Base-by-base conservation (phyloP, 352 stramenopile species). In the Phytopythium aichiense region DNA sequence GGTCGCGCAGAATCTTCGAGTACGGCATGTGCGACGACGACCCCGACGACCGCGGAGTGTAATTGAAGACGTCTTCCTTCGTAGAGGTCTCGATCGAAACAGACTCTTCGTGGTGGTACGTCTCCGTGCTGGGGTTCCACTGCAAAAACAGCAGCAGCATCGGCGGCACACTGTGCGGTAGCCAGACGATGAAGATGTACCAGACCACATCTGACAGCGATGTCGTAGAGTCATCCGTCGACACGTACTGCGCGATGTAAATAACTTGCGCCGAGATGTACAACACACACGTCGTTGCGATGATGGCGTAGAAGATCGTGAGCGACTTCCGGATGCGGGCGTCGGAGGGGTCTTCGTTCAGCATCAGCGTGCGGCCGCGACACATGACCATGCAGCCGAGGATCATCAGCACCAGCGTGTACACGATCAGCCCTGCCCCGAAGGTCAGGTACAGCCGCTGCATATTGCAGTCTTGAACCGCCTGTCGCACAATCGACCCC, bases 141-240 rank as follows among this genome's bases (percentile, higher is more conserved):
- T 95, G 87, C 28, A 95, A 67, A 60, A 95, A 94, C 2, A 95
- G 71, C 31, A 95, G 65, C 22, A 93, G 65, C 13, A 94, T 66
- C 20, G 87, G 87, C 23, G 87, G 87, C 7, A 91, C 59, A 25
- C 79, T 79, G 35, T 94, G 81, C 7, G 87, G 87, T 1, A 94
- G 67, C 87, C 87, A 95, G 30, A 95, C 73, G 23, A 92, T 91
- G 58, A 95, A 95, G 60, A 93, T 79, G 60, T 95, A 95, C 84
- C 85, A 95, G 16, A 95, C 79, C 18, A 84, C 69, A 51, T 93
- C 84, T 7, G 84, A 94, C 25, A 94, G 72, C 58, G 91, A 78
- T 48, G 76, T 82, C 51, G 77, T 74, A 31, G 83, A 69, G 13
- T 69, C 77, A 23, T 73, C 73, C 42, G 73, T 74, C 22, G 82